Base-by-base conservation (phyloP, 2,329 filamentous ascomycete genomes). In the Ilyonectria robusta region DNA sequence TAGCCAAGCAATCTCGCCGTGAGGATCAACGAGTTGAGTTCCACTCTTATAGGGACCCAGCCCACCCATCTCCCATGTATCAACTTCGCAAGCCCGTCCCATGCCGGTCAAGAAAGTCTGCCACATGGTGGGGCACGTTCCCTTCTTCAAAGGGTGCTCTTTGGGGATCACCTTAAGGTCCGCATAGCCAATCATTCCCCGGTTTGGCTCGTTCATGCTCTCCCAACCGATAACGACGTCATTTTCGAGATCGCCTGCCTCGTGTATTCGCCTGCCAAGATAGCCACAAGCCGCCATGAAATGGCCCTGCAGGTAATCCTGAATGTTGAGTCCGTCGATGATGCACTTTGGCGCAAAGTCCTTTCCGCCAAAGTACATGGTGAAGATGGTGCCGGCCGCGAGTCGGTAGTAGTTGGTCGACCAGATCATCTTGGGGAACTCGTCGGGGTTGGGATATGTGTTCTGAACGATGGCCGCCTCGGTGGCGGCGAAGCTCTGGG, bases 391-490 rank as follows among this genome's bases (percentile, higher is more conserved):
- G 72, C 95, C 94, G 56, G 92, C 93, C 3, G 92, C 95, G 56
- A 98, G 85, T 26, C 96, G 89, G 68, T 90, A 93, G 81, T 99
- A 99, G 79, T 99, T 99, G 58, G 97, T 98, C 17, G 95, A 94
- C 96, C 96, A 99, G 65, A 98, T 95, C 97, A 99, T 99, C 83
- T 98, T 98, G 26, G 96, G 96, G 72, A 95, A 99, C 1, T 91
- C 87, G 29, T 91, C 91, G 9, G 95, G 94, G 21, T 97, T 88
- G 10, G 93, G 91, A 78, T 94, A 98, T 2, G 93, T 97, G 77
- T 98, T 99, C 59, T 99, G 96, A 7, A 99, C 95, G 66, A 98
- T 88, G 42, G 96, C 94, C 4, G 95, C 95, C 81, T 98, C 93
- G 15, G 95, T 99, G 21, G 89, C 90, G 59, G 91, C 90, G 77